Conservation (phyloP, 2,329 filamentous ascomycete species). For the Talaromyces sp. region DNA sequence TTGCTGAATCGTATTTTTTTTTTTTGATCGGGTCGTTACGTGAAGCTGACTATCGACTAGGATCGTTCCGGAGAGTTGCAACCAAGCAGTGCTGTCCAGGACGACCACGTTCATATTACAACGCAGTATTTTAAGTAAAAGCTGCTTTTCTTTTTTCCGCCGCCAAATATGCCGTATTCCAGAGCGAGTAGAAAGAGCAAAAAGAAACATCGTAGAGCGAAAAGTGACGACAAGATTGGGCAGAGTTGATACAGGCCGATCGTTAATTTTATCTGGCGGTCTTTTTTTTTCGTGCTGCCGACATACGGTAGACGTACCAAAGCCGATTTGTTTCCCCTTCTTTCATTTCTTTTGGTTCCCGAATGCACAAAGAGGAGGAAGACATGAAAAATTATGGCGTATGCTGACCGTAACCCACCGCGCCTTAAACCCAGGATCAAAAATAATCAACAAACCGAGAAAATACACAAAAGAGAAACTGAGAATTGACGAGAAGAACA, state of each 20-base stretch:
- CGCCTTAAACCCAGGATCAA: conserved; percentile 22
- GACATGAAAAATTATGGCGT: conserved; percentile 15
- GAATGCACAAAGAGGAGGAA: conserved; percentile 26
- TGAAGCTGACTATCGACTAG: conserved; percentile 35
- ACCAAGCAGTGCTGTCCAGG: conserved; percentile 37
- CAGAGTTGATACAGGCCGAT: conserved; percentile 26
- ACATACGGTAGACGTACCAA: conserved; percentile 27
- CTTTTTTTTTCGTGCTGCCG: conserved; percentile 26
- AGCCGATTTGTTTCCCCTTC: conserved; percentile 25
- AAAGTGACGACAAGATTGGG: conserved; percentile 27
- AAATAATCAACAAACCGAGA: conserved; percentile 29
- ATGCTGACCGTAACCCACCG: conserved; percentile 31
- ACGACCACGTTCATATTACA: conserved; percentile 40
- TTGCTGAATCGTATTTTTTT: conserved; percentile 27
- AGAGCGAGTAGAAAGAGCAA: conserved; percentile 30
- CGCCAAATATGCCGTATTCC: conserved; percentile 35
- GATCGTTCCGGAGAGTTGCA: conserved; percentile 33
- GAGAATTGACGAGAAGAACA: conserved; percentile 15
- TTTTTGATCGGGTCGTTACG: conserved; percentile 37
- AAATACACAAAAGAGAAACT: conserved; percentile 22
- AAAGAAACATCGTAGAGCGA: conserved; percentile 34
- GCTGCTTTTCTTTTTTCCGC: conserved; percentile 30
- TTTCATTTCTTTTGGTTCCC: conserved; percentile 15
- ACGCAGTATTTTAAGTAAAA: conserved; percentile 28
- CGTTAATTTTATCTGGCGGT: conserved; percentile 24